Evolutionary conservation across 202 grass and related monocot species (phyloP).

Genomic region (Setaria italica): DNA sequence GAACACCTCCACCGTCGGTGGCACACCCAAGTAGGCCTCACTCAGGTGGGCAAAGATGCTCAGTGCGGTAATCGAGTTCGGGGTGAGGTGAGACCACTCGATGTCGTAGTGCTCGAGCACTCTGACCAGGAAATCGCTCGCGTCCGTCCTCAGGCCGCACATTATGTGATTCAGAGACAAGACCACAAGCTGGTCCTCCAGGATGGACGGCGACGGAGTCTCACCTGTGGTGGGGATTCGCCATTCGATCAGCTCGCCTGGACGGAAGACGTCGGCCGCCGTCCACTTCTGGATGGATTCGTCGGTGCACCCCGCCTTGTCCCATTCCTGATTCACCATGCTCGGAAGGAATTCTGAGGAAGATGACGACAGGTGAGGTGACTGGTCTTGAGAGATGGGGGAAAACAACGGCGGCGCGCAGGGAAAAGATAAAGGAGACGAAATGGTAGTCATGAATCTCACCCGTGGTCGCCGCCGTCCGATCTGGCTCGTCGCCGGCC

Average conservation of each 20-base stretch:
- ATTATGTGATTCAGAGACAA: conserved; percentile 13
- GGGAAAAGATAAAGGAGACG: no score
- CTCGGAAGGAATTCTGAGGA: not conserved
- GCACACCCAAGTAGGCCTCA: conserved; percentile 7
- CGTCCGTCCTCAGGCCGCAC: conserved; percentile 20
- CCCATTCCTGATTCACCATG: conserved; percentile 2
- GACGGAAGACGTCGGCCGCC: not conserved
- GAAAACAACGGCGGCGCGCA: not conserved
- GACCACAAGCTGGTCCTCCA: not conserved
- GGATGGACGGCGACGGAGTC: not conserved
- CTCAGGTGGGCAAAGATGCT: conserved; percentile 20
- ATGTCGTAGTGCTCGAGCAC: conserved; percentile 1
- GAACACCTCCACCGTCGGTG: conserved; percentile 12
- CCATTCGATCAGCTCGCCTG: not conserved
- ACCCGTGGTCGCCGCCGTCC: not conserved
- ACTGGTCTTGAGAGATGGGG: not conserved
- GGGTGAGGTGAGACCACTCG: conserved; percentile 31
- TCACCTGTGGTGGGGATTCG: not conserved
- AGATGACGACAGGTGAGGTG: not conserved
- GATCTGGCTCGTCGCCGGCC: not conserved
- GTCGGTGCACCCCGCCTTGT: not conserved
- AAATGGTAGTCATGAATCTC: not conserved
- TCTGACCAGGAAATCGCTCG: conserved; percentile 22
- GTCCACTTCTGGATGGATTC: not conserved
- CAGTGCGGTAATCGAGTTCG: conserved; percentile 14